Percentiles rank a stretch among this genome's conserved stretches.
Conservation (phyloP, 768 basidiomycete species). For the Hygrophoropsis aurantiaca region DNA sequence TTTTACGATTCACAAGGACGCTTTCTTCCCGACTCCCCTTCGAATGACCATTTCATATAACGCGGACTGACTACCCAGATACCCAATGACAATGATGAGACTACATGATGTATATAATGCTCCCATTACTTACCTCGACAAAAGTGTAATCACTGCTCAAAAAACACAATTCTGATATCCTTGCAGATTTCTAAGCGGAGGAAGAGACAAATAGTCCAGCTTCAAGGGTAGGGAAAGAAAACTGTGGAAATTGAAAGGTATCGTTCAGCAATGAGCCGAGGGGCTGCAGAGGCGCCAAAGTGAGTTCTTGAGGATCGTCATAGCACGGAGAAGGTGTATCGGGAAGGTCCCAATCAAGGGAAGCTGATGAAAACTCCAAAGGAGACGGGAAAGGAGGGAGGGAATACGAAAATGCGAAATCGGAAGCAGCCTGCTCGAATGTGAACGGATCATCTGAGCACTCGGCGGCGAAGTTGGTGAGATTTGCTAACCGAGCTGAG, state of each 20-base stretch:
- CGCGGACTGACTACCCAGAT: too few species aligned
- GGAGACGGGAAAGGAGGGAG: conserved; percentile 8
- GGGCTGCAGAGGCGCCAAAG: conserved; percentile 22
- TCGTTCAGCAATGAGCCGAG: conserved; percentile 21
- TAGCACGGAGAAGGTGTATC: conserved; percentile 27
- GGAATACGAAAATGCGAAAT: conserved; percentile 9
- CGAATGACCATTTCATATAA: too few species aligned
- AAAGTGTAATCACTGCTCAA: too few species aligned
- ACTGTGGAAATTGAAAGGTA: conserved; percentile 20
- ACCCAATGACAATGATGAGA: too few species aligned
- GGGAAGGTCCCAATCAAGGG: conserved; percentile 5
- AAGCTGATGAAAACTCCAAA: background rate
- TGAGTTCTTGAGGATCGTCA: conserved; percentile 21
- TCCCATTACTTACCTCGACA: too few species aligned
- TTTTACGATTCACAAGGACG: too few species aligned
- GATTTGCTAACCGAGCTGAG: conserved; percentile 8
- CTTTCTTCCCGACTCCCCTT: too few species aligned
- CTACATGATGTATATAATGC: too few species aligned
- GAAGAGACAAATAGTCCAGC: conserved; percentile 9
- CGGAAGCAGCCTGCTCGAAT: background rate
- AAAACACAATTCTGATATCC: too few species aligned
- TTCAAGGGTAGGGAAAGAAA: conserved; percentile 19
- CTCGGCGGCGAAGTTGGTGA: conserved; percentile 7
- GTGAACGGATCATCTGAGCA: conserved; percentile 16
- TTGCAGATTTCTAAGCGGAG: too few species aligned